Evolutionary conservation across 495 filamentous ascomycete species (phyloP).

Genomic region (Hypoxylon fragiforme): DNA sequence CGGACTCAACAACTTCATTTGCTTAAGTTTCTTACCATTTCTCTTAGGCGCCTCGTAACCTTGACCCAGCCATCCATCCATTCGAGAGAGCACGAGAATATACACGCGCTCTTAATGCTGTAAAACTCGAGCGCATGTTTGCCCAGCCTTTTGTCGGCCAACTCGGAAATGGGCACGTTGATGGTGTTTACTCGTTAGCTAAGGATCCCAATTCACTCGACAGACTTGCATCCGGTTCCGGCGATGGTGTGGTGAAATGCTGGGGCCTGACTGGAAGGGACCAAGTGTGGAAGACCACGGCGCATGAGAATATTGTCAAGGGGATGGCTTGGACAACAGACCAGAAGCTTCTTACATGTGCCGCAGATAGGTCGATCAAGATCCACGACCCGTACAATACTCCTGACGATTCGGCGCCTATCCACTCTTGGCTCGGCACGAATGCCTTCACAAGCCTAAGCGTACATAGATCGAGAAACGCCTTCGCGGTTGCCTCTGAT

Average conservation of each 20-base stretch:
- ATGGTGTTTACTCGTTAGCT: slow-evolving; percentile 80
- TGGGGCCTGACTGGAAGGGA: slow-evolving; percentile 83
- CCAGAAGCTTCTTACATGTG: slow-evolving; percentile 85
- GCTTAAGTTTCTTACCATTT: slow-evolving; percentile 13
- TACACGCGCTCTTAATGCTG: slow-evolving; percentile 73
- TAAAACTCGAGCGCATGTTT: slow-evolving; percentile 94
- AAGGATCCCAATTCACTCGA: slow-evolving; percentile 72
- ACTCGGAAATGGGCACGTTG: slow-evolving; percentile 88
- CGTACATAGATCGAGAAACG: slow-evolving; percentile 70
- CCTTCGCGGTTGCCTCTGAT: slow-evolving; percentile 79
- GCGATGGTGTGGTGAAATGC: slow-evolving; percentile 88
- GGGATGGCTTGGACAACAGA: slow-evolving; percentile 85
- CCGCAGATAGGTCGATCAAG: slow-evolving; percentile 83
- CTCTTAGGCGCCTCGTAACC: slow-evolving; percentile 70
- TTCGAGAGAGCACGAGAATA: slow-evolving; percentile 96
- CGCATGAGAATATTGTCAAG: slow-evolving; percentile 79
- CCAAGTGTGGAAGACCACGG: slow-evolving; percentile 79
- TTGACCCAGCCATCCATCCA: slow-evolving; percentile 90
- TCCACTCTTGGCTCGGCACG: slow-evolving; percentile 80
- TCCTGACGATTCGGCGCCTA: slow-evolving; percentile 60
- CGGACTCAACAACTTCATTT: background rate
- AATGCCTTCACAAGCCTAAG: slow-evolving; percentile 82
- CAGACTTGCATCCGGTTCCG: slow-evolving; percentile 75
- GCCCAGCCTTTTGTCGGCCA: slow-evolving; percentile 89
- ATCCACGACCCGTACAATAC: slow-evolving; percentile 87